These are phyloP conservation scores for Phytophthora tentaculata DNA, from an alignment of 352 stramenopile species.

Conservation along the genomic window DNA sequence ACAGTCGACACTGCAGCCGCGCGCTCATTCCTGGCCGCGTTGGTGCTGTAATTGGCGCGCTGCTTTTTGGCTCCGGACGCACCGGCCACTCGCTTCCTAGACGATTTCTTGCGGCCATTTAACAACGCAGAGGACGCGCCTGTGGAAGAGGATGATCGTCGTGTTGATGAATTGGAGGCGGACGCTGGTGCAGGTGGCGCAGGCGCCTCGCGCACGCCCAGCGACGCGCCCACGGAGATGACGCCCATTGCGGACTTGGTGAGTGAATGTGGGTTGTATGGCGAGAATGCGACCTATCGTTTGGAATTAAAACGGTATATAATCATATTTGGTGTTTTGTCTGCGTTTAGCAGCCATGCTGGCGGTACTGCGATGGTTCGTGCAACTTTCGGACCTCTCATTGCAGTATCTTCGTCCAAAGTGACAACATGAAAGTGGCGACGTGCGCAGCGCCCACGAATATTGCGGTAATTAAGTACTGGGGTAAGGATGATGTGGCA, in stretches of 20 bases:
- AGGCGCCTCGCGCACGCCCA: slow-evolving; percentile 59
- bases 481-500: slow-evolving; percentile 93
- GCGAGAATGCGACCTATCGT: slow-evolving; percentile 6
- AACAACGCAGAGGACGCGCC: slow-evolving; percentile 1
- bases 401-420: not conserved
- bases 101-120: slow-evolving; percentile 30
- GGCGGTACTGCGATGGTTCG: no score
- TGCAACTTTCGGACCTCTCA: slow-evolving; percentile 13
- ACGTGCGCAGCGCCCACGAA: slow-evolving; percentile 96
- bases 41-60: slow-evolving; percentile 9
- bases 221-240: slow-evolving; percentile 80
- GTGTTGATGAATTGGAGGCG: not conserved
- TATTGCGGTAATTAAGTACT: slow-evolving; percentile 99
- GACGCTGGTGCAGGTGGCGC: slow-evolving; percentile 2
- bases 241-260: slow-evolving; percentile 57
- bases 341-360: not conserved
- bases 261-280: slow-evolving; percentile 5
- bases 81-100: slow-evolving; percentile 24
- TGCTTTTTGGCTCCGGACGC: slow-evolving; percentile 20
- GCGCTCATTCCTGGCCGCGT: slow-evolving; percentile 9
- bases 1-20: not conserved
- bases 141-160: slow-evolving; percentile 9
- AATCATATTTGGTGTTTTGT: slow-evolving; percentile 1
- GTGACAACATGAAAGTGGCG: slow-evolving; percentile 48
- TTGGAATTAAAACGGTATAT: not conserved